Percentiles rank a stretch among this genome's conserved stretches.
Conservation (phyloP, 2,329 filamentous ascomycete genomes). For the Emergomyces orientalis region DNA sequence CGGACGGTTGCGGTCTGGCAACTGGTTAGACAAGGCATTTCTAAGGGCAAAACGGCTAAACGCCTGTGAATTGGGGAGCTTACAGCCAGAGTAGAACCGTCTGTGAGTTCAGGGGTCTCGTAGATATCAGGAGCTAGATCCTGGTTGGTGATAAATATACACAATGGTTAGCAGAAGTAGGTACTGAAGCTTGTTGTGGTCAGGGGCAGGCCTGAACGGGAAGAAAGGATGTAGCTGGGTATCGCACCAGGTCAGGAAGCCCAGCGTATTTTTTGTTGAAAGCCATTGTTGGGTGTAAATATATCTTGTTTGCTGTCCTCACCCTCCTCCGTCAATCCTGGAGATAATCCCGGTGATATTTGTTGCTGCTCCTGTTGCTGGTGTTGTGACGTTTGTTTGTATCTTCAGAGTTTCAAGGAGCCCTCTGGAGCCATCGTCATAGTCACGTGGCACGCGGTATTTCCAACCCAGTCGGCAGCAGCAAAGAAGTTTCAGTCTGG, state of each 20-base stretch:
- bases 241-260: conserved; percentile 62
- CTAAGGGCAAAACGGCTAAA: neutral
- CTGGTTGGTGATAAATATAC: conserved; percentile 36
- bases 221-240: neutral
- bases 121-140: conserved; percentile 92
- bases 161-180: neutral
- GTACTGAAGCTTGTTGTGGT: conserved; percentile 16
- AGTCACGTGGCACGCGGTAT: neutral
- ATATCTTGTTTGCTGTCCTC: conserved; percentile 11
- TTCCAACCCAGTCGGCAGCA: no score
- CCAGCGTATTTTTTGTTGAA: conserved; percentile 74
- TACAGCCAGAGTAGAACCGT: conserved; percentile 76
- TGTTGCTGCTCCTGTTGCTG: neutral
- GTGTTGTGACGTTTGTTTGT: neutral
- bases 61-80: conserved; percentile 23
- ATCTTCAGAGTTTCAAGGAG: neutral
- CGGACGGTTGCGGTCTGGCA: conserved; percentile 48
- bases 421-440: neutral
- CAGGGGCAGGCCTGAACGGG: neutral
- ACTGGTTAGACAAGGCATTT: conserved; percentile 39
- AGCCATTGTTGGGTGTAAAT: conserved; percentile 46
- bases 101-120: conserved; percentile 87
- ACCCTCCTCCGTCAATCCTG: neutral
- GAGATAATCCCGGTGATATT: neutral
- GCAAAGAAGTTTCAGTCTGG: no score